Conservation (phyloP, 1,284 basidiomycete genomes). For the Mycena citricolor region DNA sequence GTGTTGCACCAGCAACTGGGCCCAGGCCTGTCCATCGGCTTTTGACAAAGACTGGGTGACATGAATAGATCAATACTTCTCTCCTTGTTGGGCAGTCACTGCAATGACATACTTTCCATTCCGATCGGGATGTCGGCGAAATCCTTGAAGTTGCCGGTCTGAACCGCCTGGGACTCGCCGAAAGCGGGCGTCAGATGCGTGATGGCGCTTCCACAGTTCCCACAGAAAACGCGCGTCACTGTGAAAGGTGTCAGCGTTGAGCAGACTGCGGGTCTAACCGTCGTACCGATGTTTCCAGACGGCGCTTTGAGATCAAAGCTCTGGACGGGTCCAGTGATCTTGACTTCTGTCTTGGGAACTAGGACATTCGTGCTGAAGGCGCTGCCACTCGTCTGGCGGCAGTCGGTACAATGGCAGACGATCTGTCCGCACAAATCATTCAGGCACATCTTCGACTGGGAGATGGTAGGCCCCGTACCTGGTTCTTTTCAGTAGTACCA, state of each 20-base stretch:
- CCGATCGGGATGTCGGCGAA: constrained; percentile 31
- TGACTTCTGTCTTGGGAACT: constrained; percentile 32
- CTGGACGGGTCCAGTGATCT: constrained; percentile 32
- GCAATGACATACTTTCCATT: constrained; percentile 30
- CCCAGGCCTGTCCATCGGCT: constrained; percentile 32
- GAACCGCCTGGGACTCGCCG: constrained; percentile 34
- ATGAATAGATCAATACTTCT: not conserved
- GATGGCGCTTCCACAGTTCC: constrained; percentile 35
- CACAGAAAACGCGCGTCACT: constrained; percentile 37
- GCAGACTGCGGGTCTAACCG: no score
- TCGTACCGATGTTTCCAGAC: constrained; percentile 35
- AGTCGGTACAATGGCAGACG: constrained; percentile 37
- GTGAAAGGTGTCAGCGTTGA: no score
- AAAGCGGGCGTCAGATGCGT: constrained; percentile 33
- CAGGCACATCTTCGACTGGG: no score
- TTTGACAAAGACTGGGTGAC: constrained; percentile 33
- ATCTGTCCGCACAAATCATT: constrained; percentile 30
- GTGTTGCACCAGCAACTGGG: constrained; percentile 27
- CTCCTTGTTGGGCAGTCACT: no score
- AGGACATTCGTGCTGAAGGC: constrained; percentile 38
- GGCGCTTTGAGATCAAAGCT: constrained; percentile 29
- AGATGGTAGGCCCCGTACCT: no score
- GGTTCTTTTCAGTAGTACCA: constrained; percentile 25
- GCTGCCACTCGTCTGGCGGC: constrained; percentile 35
- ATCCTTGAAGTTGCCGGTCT: constrained; percentile 34